Evolutionary conservation across 1,284 basidiomycete genomes (phyloP), one percentile per base, ranked within the genome.

Genomic region (Meripilus lineatus): DNA sequence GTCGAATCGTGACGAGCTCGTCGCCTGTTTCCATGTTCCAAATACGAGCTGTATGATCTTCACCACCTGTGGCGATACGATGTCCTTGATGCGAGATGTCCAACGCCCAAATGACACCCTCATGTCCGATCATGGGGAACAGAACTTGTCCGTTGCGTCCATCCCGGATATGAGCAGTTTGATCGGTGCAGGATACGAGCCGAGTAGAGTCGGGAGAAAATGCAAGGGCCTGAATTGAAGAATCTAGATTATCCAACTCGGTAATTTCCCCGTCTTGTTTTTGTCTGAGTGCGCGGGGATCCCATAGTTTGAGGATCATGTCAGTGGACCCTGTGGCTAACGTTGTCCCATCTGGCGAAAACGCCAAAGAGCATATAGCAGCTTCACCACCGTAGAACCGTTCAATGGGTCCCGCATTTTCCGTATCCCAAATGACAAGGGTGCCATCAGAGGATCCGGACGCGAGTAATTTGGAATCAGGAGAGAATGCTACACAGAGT

Each of bases 41-140:
- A 28, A 61, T 50, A 17, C 56, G 51, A 17, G 48, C 41, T 7
- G 47, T 57, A 41, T 56, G 49, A 50, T 64, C 61, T 10, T 53
- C 53, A 13, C 49, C 48, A 22, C 55, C 55, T 7, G 58, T 58
- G 21, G 50, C 51, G 33, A 58, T 37, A 22, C 50, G 55, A 25
- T 44, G 38, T 5, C 56, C 53, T 34, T 56, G 49, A 6, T 50
- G 50, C 2, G 58, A 58, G 50, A 61, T 52, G 4, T 41, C 44
- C n/a, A 60, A 53, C 13, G 38, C 43, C 47, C 52, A 53, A 26
- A 64, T 56, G 2, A 50, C 35, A 2, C 46, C 48, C 3, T 21
- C 42, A 41, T 65, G 58, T 10, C 50, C 58, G 6, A 40, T 32
- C 30, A 51, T 18, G 8, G 8, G 34, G 15, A 46, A 45, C 15